Evolutionary conservation across 768 basidiomycete genomes (phyloP).

Genomic region (Suillus brevipes): DNA sequence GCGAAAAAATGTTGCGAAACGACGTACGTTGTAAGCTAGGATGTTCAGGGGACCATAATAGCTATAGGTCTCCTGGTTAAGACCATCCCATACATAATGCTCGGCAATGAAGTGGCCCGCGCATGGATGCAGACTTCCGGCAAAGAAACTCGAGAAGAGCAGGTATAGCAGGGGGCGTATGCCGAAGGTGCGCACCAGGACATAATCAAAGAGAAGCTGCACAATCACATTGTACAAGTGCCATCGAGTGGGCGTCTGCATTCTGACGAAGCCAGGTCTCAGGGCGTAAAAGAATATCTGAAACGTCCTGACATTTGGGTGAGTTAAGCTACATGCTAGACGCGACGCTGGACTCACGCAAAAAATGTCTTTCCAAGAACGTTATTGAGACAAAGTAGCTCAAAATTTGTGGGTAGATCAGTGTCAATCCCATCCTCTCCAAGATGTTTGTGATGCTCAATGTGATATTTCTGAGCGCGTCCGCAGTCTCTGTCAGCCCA

Average conservation of each 20-base stretch:
- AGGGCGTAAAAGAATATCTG: slow-evolving; percentile 98
- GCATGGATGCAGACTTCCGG: slow-evolving; percentile 92
- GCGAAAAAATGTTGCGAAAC: neutral
- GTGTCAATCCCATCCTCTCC: slow-evolving; percentile 97
- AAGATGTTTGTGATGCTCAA: slow-evolving; percentile 94
- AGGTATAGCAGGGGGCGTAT: slow-evolving; percentile 70
- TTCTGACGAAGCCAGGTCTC: slow-evolving; percentile 88
- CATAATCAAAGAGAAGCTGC: slow-evolving; percentile 72
- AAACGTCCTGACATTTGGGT: slow-evolving; percentile 68
- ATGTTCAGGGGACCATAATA: slow-evolving; percentile 93
- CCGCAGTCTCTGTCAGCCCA: slow-evolving; percentile 11
- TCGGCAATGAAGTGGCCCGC: slow-evolving; percentile 98
- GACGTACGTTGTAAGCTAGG: slow-evolving; percentile 87
- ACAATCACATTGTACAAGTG: slow-evolving; percentile 74
- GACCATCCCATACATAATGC: slow-evolving; percentile 92
- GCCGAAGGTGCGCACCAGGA: slow-evolving; percentile 55
- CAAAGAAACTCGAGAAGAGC: slow-evolving; percentile 89
- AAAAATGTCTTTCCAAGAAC: slow-evolving; percentile 98
- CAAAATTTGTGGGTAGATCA: slow-evolving; percentile 86
- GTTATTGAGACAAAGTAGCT: slow-evolving; percentile 86
- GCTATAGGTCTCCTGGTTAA: slow-evolving; percentile 93
- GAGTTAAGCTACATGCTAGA: slow-evolving; percentile 6
- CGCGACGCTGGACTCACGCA: slow-evolving; percentile 56
- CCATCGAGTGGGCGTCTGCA: slow-evolving; percentile 80
- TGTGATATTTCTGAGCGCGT: slow-evolving; percentile 71